phyloP scores from a whole-genome alignment of 768 basidiomycete genomes.

The Phlegmacium glaucopus region DNA sequence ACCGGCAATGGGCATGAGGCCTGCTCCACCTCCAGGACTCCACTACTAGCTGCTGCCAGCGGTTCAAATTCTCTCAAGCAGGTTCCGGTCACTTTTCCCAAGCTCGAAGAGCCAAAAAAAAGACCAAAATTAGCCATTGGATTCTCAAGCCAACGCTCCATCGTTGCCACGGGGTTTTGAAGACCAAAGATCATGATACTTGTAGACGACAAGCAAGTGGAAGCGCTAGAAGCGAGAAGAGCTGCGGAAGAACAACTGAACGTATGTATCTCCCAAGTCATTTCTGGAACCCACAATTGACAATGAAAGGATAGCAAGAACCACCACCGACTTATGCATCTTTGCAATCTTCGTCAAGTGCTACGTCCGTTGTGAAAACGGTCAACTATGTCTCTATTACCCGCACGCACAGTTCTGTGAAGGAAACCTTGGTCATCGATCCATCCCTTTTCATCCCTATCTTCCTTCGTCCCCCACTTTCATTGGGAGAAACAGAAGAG shows the following conservation, averaged over 20 bases:
- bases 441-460: conserved; percentile 24
- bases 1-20: too few species aligned
- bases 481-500: conserved; percentile 22
- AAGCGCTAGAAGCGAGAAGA: conserved; percentile 21
- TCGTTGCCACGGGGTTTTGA: neutral
- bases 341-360: conserved; percentile 12
- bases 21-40: too few species aligned
- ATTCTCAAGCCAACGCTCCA: too few species aligned
- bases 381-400: conserved; percentile 26
- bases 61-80: too few species aligned
- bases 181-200: conserved; percentile 17
- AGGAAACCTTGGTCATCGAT: conserved; percentile 26
- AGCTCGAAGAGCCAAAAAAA: too few species aligned
- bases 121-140: too few species aligned
- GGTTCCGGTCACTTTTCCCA: too few species aligned
- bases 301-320: conserved; percentile 16
- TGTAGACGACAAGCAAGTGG: conserved; percentile 25
- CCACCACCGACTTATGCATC: conserved; percentile 32
- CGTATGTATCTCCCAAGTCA: neutral
- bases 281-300: neutral
- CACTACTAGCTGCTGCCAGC: too few species aligned
- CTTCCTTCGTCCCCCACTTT: conserved; percentile 22
- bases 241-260: conserved; percentile 22
- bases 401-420: conserved; percentile 23
- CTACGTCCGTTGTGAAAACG: conserved; percentile 14